Evolutionary conservation across 2,329 filamentous ascomycete genomes (phyloP).

Genomic region (Diaporthe australafricana): DNA sequence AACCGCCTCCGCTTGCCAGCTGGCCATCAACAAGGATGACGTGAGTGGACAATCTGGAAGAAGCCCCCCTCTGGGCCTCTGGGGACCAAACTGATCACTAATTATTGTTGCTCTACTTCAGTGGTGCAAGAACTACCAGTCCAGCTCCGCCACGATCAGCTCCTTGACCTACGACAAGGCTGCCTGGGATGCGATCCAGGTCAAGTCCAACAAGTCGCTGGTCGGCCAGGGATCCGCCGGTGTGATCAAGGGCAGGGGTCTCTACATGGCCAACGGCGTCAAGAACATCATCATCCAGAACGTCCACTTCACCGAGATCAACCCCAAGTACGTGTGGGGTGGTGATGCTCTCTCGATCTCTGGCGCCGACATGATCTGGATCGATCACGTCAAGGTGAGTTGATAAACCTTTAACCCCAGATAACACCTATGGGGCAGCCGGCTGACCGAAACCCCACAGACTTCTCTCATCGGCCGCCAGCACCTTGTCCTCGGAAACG

Average conservation of each 20-base stretch:
- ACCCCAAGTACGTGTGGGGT: conserved; percentile 70
- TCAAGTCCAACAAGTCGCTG: conserved; percentile 68
- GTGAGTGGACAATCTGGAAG: neutral
- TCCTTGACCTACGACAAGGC: conserved; percentile 64
- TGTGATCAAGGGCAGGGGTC: conserved; percentile 68
- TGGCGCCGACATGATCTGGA: conserved; percentile 44
- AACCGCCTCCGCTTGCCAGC: conserved; percentile 64
- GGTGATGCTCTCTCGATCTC: conserved; percentile 68
- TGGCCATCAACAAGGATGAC: conserved; percentile 69
- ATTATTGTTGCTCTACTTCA: neutral
- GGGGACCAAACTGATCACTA: neutral
- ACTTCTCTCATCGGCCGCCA: conserved; percentile 70
- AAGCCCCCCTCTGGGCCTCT: too few relatives aligned
- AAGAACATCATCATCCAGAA: conserved; percentile 73
- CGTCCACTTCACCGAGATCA: conserved; percentile 65
- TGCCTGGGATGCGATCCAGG: conserved; percentile 60
- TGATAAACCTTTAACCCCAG: neutral
- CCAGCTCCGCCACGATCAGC: conserved; percentile 55
- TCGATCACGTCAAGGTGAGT: conserved; percentile 36
- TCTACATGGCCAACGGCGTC: conserved; percentile 58
- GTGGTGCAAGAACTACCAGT: conserved; percentile 71
- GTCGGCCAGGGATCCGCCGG: conserved; percentile 64
- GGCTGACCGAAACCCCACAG: conserved; percentile 51
- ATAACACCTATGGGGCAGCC: neutral
- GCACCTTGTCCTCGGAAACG: conserved; percentile 49